phyloP scores from a whole-genome alignment of 2,329 filamentous ascomycete species.

The Ophiostoma sp. region DNA sequence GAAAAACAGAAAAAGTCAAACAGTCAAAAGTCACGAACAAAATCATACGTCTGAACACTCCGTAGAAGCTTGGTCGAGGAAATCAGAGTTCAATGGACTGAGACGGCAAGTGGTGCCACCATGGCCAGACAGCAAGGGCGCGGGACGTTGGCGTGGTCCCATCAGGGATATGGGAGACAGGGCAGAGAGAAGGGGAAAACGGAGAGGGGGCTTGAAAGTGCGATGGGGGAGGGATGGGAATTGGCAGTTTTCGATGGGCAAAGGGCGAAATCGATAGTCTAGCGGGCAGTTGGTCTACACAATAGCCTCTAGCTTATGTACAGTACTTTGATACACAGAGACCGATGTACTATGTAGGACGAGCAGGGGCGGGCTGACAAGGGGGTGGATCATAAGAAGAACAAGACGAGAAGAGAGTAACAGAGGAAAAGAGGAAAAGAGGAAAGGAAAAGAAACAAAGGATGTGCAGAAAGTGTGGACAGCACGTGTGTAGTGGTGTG shows the following conservation, averaged over 20 bases:
- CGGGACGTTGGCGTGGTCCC: not conserved
- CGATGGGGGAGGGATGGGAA: constrained; percentile 6
- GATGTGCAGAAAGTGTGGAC: not conserved
- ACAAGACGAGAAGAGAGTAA: not conserved
- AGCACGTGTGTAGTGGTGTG: not conserved
- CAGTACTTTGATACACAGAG: not conserved
- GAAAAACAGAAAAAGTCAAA: too few relatives aligned
- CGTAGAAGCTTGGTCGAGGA: not conserved
- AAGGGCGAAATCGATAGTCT: constrained; percentile 9
- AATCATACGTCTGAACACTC: not conserved
- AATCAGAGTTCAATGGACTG: not conserved
- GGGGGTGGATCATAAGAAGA: not conserved
- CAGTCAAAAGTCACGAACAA: not conserved
- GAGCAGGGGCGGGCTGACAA: not conserved
- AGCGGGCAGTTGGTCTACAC: not conserved
- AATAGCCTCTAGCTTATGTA: not conserved
- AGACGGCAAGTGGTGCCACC: constrained; percentile 1
- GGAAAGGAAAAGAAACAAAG: not conserved
- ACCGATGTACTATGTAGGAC: not conserved
- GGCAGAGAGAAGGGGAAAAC: constrained; percentile 7
- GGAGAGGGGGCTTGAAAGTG: not conserved
- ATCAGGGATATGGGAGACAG: not conserved
- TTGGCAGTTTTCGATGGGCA: constrained; percentile 8
- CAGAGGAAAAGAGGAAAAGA: not conserved
- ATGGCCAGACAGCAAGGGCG: not conserved